Evolutionary conservation across 1,284 basidiomycete genomes (phyloP).

Genomic region (Ceratobasidium theobromae): DNA sequence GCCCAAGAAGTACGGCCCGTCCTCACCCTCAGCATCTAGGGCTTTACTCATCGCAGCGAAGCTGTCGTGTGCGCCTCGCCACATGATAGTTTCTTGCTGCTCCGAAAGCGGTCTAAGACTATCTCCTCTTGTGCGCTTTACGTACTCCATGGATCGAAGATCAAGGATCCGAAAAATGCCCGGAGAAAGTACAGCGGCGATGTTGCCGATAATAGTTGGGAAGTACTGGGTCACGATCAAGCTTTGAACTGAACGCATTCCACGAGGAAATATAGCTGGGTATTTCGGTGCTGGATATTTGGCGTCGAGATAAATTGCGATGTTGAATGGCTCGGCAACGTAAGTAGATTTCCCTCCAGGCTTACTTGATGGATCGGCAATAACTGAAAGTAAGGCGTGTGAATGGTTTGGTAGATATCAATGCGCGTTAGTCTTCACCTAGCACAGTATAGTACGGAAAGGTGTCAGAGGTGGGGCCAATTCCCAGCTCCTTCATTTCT

Average conservation of each 20-base stretch:
- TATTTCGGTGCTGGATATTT: constrained; percentile 30
- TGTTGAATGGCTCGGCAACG: constrained; percentile 32
- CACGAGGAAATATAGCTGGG: constrained; percentile 24
- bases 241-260: constrained; percentile 24
- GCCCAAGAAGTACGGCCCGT: background rate
- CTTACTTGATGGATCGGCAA: constrained; percentile 32
- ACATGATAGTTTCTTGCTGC: background rate
- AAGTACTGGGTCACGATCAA: constrained; percentile 1
- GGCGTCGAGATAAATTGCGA: constrained; percentile 34
- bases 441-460: constrained; percentile 22
- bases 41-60: background rate
- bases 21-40: background rate
- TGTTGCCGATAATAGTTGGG: background rate
- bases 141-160: constrained; percentile 10
- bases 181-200: background rate
- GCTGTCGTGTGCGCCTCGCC: background rate
- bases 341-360: constrained; percentile 15
- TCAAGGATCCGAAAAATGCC: constrained; percentile 31
- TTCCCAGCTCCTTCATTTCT: constrained; percentile 33
- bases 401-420: background rate
- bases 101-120: background rate
- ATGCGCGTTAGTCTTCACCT: background rate
- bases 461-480: constrained; percentile 44
- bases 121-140: background rate
- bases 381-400: constrained; percentile 8